Evolutionary conservation across 805 yeast species (phyloP).

Genomic region (Starmerella floricola): DNA sequence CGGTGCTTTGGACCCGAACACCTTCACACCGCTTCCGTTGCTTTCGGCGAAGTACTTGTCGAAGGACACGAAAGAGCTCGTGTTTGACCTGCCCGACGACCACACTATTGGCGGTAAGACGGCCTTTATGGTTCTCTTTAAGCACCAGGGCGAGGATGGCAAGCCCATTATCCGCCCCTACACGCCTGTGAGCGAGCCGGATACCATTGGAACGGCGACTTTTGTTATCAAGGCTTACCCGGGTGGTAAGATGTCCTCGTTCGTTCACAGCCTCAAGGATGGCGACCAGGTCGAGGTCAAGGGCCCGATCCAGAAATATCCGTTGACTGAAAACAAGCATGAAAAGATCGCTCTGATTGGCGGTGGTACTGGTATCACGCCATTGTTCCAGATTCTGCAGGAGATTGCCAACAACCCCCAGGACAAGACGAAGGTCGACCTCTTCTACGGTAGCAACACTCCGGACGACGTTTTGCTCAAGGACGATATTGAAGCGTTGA

Average conservation of each 20-base stretch:
- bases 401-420: slow-evolving; percentile 64
- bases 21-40: slow-evolving; percentile 29
- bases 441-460: slow-evolving; percentile 69
- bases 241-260: slow-evolving; percentile 71
- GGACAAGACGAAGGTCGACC: slow-evolving; percentile 79
- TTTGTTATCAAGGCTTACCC: slow-evolving; percentile 76
- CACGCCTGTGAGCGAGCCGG: slow-evolving; percentile 71
- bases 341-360: slow-evolving; percentile 72
- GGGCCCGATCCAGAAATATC: slow-evolving; percentile 89
- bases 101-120: slow-evolving; percentile 62
- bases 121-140: slow-evolving; percentile 72
- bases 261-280: slow-evolving; percentile 55
- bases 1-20: slow-evolving; percentile 22
- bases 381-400: slow-evolving; percentile 76
- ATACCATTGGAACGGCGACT: slow-evolving; percentile 60
- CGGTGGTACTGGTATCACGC: slow-evolving; percentile 96
- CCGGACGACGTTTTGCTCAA: slow-evolving; percentile 71
- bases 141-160: slow-evolving; percentile 74
- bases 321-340: slow-evolving; percentile 77
- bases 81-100: slow-evolving; percentile 60
- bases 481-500: slow-evolving; percentile 60
- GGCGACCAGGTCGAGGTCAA: slow-evolving; percentile 79
- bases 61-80: slow-evolving; percentile 45
- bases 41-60: slow-evolving; percentile 20
- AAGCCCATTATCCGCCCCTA: slow-evolving; percentile 66